Percentiles rank a stretch among this genome's conserved stretches.
Conservation (phyloP, 495 filamentous ascomycete species). For the Aspergillus kassunensis region DNA sequence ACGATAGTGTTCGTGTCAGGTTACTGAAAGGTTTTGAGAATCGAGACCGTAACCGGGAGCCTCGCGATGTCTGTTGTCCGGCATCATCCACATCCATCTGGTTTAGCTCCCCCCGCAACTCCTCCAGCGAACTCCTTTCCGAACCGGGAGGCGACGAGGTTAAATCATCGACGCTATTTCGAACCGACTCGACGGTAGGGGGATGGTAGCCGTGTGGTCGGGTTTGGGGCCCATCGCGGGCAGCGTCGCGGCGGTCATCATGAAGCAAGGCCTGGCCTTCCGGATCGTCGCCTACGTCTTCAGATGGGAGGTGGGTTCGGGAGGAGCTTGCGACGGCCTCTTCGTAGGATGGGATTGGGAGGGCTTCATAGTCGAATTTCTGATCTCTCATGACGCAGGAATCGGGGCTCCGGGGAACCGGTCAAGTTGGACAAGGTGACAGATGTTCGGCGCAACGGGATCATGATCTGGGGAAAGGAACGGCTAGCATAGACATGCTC, state of each 20-base stretch:
- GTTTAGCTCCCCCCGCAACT: slow-evolving; percentile 73
- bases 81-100: slow-evolving; percentile 88
- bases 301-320: slow-evolving; percentile 55
- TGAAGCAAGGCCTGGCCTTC: slow-evolving; percentile 60
- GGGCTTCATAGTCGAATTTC: slow-evolving; percentile 58
- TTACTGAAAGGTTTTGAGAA: slow-evolving; percentile 54
- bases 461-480: slow-evolving; percentile 46
- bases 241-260: slow-evolving; percentile 29
- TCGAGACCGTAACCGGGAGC: slow-evolving; percentile 38
- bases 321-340: slow-evolving; percentile 70
- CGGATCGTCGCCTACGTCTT: slow-evolving; percentile 52
- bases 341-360: slow-evolving; percentile 93
- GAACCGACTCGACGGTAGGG: slow-evolving; percentile 70
- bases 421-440: slow-evolving; percentile 27
- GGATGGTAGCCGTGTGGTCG: slow-evolving; percentile 58
- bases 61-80: slow-evolving; percentile 36
- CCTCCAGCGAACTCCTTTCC: slow-evolving; percentile 49
- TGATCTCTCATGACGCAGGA: slow-evolving; percentile 53
- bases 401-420: slow-evolving; percentile 33
- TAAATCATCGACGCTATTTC: slow-evolving; percentile 58
- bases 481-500: slow-evolving; percentile 33
- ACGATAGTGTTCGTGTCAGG: slow-evolving; percentile 52
- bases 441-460: slow-evolving; percentile 29
- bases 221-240: slow-evolving; percentile 19
- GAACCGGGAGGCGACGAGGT: slow-evolving; percentile 41